Base-by-base conservation (phyloP, 208 protist genomes). In the Acanthamoeba divionensis region DNA sequence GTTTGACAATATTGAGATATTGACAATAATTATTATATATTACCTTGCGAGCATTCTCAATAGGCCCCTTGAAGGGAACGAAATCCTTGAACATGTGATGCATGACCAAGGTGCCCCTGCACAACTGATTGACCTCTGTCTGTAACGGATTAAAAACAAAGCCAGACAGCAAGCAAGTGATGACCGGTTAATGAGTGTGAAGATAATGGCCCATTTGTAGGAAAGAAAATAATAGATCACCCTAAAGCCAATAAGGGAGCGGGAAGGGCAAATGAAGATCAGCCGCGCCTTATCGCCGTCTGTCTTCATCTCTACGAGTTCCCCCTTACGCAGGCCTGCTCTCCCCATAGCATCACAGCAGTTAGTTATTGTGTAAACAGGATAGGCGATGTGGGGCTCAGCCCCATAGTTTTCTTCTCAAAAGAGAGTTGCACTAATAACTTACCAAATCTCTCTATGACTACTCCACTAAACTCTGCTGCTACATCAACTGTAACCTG, bases 61-160 rank as follows among this genome's bases (percentile, higher is more conserved):
- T 92, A 18, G 21, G 29, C 38, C 92, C 94, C 50, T 93, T 89
- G 60, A 91, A 89, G 54, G 91, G 90, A 6, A 91, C 52, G 52
- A 95, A 95, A 12, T n/a, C 69, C 12, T 91, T 18, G 62, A 97
- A 95, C 0, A 90, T 21, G 33, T 89, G 88, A 69, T 96, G 91
- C 36, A 96, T 71, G 10, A 95, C 83, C 55, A 77, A 93, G 21
- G 90, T 91, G 41, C 94, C 93, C 54, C 82, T 85, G 3, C 94
- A 95, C n/a, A 93, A 73, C 29, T 77, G 69, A 45, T 90, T 91
- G 31, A 96, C 29, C 48, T 93, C 89, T 15, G 91, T 36, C 41
- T 54, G 48, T 47, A 8, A 48, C 9, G 13, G 50, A 63, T 82
- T 31, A 31, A 33, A 48, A n/a, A n/a, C n/a, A n/a, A n/a, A n/a